Percentiles rank a stretch among this genome's conserved stretches.
These are phyloP conservation scores for Huntiella omanensis DNA, from an alignment of 2,329 filamentous ascomycete genomes.

Conservation along the genomic window DNA sequence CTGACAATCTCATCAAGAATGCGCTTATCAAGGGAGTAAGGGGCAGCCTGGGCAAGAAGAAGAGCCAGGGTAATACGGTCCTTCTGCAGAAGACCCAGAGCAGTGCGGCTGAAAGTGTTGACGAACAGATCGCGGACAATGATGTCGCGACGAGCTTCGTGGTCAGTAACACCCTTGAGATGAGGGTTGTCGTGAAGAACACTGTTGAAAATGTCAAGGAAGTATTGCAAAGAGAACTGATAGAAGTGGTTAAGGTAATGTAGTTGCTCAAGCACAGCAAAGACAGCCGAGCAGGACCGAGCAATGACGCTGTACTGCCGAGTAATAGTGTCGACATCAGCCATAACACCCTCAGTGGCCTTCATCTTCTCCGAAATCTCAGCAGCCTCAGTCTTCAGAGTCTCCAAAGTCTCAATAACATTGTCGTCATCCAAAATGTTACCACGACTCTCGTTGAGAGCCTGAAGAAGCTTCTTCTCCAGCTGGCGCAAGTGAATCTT, in stretches of 20 bases:
- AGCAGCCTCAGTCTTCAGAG: conserved; percentile 88
- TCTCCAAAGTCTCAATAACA: conserved; percentile 94
- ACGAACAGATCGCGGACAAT: conserved; percentile 87
- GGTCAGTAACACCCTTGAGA: conserved; percentile 49
- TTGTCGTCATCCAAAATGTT: conserved; percentile 98
- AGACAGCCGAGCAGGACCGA: conserved; percentile 87
- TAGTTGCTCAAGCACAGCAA: conserved; percentile 87
- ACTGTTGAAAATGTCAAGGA: conserved; percentile 89
- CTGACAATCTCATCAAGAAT: conserved; percentile 79
- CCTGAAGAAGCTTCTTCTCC: conserved; percentile 83
- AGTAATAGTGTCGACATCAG: conserved; percentile 90
- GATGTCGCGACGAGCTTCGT: conserved; percentile 65
- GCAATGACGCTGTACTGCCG: conserved; percentile 87
- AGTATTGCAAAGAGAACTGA: conserved; percentile 96
- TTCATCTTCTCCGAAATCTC: conserved; percentile 94
- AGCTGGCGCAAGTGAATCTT: conserved; percentile 92
- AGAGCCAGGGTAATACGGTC: conserved; percentile 89
- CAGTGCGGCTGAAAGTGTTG: conserved; percentile 83
- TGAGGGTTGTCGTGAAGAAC: conserved; percentile 69
- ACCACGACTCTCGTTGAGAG: conserved; percentile 88
- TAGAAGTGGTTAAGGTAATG: conserved; percentile 99
- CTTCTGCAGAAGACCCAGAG: conserved; percentile 76
- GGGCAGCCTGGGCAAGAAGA: conserved; percentile 87
- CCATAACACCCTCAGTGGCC: conserved; percentile 95
- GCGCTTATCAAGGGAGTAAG: conserved; percentile 82